Evolutionary conservation across 2,329 filamentous ascomycete species (phyloP).

Genomic region (Curvularia sp.): DNA sequence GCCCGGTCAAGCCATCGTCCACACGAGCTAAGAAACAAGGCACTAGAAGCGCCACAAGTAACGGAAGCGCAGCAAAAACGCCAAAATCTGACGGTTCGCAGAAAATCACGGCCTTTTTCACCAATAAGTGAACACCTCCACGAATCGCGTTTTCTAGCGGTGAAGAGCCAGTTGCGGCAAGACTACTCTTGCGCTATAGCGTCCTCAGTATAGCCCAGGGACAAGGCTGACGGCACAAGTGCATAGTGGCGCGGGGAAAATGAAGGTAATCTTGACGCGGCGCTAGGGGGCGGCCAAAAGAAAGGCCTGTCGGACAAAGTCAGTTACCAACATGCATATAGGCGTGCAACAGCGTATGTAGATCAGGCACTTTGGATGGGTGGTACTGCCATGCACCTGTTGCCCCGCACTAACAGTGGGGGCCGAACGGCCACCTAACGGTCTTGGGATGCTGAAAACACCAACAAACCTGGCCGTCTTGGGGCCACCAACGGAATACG

Average conservation of each 20-base stretch:
- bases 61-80: slow-evolving; percentile 57
- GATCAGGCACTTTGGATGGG: slow-evolving; percentile 10
- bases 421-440: slow-evolving; percentile 10
- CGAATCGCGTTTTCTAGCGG: slow-evolving; percentile 12
- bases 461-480: slow-evolving; percentile 13
- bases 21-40: slow-evolving; percentile 51
- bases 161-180: slow-evolving; percentile 24
- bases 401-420: slow-evolving; percentile 23
- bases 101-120: slow-evolving; percentile 66
- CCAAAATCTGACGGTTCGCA: slow-evolving; percentile 59
- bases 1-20: slow-evolving; percentile 31
- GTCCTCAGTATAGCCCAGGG: slow-evolving; percentile 12
- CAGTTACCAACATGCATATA: background rate
- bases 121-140: slow-evolving; percentile 51
- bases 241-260: slow-evolving; percentile 2
- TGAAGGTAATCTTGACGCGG: background rate
- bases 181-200: slow-evolving; percentile 24
- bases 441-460: slow-evolving; percentile 10
- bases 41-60: slow-evolving; percentile 64
- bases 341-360: background rate
- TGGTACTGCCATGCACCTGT: background rate
- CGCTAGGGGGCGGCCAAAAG: background rate
- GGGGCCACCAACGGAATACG: slow-evolving; percentile 15
- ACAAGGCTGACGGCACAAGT: background rate
- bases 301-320: background rate